phyloP scores from a whole-genome alignment of 257 asterid genomes.

The Fraxinus quadrangulata region DNA sequence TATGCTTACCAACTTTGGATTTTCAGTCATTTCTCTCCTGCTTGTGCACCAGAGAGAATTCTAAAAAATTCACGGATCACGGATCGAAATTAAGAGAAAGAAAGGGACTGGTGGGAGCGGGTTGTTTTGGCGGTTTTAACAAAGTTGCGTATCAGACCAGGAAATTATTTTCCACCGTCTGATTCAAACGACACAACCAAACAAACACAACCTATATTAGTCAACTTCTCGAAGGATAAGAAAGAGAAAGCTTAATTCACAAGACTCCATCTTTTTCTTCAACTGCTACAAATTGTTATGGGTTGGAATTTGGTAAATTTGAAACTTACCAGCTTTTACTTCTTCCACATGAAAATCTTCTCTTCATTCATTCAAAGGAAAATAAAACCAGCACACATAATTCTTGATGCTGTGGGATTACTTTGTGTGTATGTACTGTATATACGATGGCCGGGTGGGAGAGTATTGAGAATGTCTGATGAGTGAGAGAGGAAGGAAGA shows the following conservation, averaged over 20 bases:
- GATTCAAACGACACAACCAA: slow-evolving; percentile 25
- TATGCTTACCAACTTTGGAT: slow-evolving; percentile 40
- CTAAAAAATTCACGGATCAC: slow-evolving; percentile 4
- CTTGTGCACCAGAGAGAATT: neutral
- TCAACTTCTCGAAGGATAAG: slow-evolving; percentile 36
- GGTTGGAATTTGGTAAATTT: neutral
- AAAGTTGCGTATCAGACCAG: slow-evolving; percentile 35
- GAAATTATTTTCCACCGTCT: slow-evolving; percentile 30
- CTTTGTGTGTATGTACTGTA: neutral
- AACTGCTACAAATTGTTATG: neutral
- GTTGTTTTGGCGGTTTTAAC: slow-evolving; percentile 25
- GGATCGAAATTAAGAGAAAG: slow-evolving; percentile 7
- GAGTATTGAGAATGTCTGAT: slow-evolving; percentile 43
- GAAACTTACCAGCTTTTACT: neutral
- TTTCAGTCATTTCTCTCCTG: slow-evolving; percentile 28
- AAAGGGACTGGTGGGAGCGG: slow-evolving; percentile 8
- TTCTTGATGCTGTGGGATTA: neutral
- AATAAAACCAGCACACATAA: neutral
- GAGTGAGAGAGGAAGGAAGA: slow-evolving; percentile 17
- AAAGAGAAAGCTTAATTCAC: slow-evolving; percentile 18
- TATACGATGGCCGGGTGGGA: neutral
- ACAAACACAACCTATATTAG: slow-evolving; percentile 32
- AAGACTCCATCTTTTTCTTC: neutral
- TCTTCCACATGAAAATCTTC: neutral
- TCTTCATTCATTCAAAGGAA: neutral